Evolutionary conservation across 108 stramenopile species (phyloP).

Genomic region (Cylindrotheca closterium): DNA sequence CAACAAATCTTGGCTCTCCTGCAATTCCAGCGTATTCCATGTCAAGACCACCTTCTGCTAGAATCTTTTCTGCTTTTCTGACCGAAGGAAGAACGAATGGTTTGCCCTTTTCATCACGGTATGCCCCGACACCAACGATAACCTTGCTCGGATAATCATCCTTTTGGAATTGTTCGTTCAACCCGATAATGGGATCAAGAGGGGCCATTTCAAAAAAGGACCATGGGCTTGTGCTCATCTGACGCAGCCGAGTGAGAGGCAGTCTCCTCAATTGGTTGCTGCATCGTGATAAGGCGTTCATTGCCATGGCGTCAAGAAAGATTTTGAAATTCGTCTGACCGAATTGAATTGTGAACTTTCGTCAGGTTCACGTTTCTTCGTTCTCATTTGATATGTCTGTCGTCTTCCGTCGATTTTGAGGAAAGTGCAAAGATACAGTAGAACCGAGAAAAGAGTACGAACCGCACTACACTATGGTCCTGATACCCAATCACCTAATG

Average conservation of each 20-base stretch:
- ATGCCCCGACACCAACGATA: constrained; percentile 95
- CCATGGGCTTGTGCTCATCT: constrained; percentile 60
- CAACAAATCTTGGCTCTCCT: constrained; percentile 89
- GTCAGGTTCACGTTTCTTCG: no score
- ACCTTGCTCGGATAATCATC: constrained; percentile 84
- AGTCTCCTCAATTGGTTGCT: not conserved
- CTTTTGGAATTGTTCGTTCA: constrained; percentile 73
- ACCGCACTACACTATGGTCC: no score
- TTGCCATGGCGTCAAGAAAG: not conserved
- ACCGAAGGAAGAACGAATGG: constrained; percentile 96
- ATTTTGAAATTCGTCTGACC: no score
- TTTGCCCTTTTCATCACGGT: constrained; percentile 92
- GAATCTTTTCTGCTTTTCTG: constrained; percentile 87
- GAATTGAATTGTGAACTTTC: no score
- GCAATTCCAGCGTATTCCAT: constrained; percentile 88
- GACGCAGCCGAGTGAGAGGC: not conserved
- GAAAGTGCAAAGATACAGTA: no score
- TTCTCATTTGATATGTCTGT: no score
- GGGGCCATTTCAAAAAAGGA: constrained; percentile 91
- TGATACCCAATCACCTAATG: no score
- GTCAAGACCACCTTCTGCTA: constrained; percentile 67
- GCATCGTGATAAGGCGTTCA: not conserved
- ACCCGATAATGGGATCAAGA: constrained; percentile 97
- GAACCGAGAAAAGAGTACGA: no score
- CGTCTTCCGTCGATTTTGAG: no score